These are phyloP conservation scores for Mucor saturninus DNA, from an alignment of 371 early-diverging fungal species.

Conservation along the genomic window DNA sequence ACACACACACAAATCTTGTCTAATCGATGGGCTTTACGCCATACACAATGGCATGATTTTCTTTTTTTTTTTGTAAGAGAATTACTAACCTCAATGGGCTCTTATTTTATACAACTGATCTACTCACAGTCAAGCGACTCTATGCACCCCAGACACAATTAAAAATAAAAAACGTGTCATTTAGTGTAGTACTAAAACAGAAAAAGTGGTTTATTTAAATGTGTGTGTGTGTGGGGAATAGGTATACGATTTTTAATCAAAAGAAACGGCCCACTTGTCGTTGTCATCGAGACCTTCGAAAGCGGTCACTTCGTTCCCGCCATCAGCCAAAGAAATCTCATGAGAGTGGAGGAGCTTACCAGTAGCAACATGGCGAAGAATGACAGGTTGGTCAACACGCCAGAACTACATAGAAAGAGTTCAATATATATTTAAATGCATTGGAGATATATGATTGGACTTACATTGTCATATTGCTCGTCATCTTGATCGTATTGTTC, in stretches of 20 bases:
- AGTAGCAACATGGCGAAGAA: constrained; percentile 58
- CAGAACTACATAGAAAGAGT: constrained; percentile 41
- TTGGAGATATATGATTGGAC: background rate
- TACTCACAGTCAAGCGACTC: no score
- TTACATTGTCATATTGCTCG: constrained; percentile 43
- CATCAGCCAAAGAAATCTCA: constrained; percentile 39
- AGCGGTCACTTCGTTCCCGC: constrained; percentile 56
- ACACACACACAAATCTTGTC: no score
- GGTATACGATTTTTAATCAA: constrained; percentile 11
- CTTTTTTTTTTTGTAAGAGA: no score
- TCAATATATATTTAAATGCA: background rate
- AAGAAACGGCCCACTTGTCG: constrained; percentile 54
- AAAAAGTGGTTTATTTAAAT: no score
- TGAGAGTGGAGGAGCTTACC: constrained; percentile 56
- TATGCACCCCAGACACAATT: no score
- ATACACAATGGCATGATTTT: no score
- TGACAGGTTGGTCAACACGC: constrained; percentile 50
- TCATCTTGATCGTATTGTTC: constrained; percentile 39
- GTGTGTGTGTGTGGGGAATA: no score
- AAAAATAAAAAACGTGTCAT: no score
- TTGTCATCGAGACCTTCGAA: constrained; percentile 57
- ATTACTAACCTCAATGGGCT: no score
- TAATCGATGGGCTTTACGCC: no score
- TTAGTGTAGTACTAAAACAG: no score
- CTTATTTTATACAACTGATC: no score